Evolutionary conservation across 108 stramenopile species (phyloP), one percentile per base, ranked within the genome.

Genomic region (Pseudonitzschia pungens): DNA sequence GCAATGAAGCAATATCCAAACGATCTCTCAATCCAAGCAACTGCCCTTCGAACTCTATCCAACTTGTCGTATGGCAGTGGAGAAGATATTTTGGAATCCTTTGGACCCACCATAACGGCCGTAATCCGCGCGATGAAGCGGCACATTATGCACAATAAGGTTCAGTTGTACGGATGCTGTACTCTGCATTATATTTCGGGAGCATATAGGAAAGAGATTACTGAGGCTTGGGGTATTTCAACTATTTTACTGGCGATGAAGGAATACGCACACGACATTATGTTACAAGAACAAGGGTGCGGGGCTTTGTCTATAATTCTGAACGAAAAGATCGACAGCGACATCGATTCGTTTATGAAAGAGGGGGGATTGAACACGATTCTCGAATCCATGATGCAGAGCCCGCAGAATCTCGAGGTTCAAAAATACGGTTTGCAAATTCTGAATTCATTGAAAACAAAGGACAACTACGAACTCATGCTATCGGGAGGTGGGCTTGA

Each of bases 221-320:
- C 71, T 0, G 53, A 50, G 45, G 58, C 36, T 24, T 71, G 65
- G 22, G 70, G 60, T 11, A 52, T 78, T 58, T 57, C 71, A 15
- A 69, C 77, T 7, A 78, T 78, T 53, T 62, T 78, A 31, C 26
- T 65, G 6, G 71, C 42, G 31, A 78, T 78, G 77, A 56, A 65
- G 28, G 77, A 71, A 51, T 50, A 66, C 33, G 21, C 53, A 48
- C 52, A 67, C 24, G 71, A 78, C 72, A 48, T 40, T 11, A 57
- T 42, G 65, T 18, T 78, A 5, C 77, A 78, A 72, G 77, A 78
- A 60, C 71, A 78, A 72, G 77, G 77, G 9, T 71, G 69, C 59
- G 57, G 58, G 6, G 43, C 77, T 1, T 68, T 78, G 29, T 52
- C 50, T 41, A 72, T 56, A 21, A 36, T 72, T 40, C 22, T 78